These are phyloP conservation scores for Alternaria sp. DNA, from an alignment of 2,329 filamentous ascomycete genomes.

Conservation along the genomic window DNA sequence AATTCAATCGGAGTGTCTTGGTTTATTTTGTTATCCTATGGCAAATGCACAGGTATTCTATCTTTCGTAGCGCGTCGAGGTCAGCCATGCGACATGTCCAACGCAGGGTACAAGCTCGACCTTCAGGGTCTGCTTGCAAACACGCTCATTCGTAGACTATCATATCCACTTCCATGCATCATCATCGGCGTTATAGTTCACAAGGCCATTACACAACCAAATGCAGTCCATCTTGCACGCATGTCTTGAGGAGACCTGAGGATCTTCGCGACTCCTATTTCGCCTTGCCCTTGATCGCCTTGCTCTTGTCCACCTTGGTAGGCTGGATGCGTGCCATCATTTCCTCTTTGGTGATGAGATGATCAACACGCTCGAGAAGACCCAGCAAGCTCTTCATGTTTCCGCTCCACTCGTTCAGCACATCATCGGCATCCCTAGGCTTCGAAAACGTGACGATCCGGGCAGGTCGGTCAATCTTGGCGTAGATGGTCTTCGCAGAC, in stretches of 20 bases:
- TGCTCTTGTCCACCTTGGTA: conserved; percentile 55
- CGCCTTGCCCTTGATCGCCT: conserved; percentile 49
- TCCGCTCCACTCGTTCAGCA: conserved; percentile 97
- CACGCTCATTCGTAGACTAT: background rate
- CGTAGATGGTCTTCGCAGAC: conserved; percentile 96
- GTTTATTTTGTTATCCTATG: background rate
- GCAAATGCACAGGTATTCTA: background rate
- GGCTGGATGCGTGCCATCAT: conserved; percentile 99
- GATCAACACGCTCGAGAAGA: conserved; percentile 88
- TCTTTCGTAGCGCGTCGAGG: background rate
- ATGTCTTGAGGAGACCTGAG: conserved; percentile 26
- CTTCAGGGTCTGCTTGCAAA: background rate
- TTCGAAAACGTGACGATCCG: conserved; percentile 93
- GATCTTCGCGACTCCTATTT: conserved; percentile 26
- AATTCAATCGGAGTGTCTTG: background rate
- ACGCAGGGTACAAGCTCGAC: background rate
- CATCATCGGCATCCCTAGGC: conserved; percentile 92
- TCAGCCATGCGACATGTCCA: background rate
- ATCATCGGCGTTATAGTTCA: conserved; percentile 11
- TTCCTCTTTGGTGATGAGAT: conserved; percentile 99
- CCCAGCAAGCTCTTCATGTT: conserved; percentile 96
- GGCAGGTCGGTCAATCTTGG: conserved; percentile 95
- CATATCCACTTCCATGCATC: background rate
- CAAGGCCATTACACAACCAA: background rate
- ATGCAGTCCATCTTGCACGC: conserved; percentile 1